Conservation (phyloP, 768 basidiomycete genomes). For the Auricularia auricula-judae region DNA sequence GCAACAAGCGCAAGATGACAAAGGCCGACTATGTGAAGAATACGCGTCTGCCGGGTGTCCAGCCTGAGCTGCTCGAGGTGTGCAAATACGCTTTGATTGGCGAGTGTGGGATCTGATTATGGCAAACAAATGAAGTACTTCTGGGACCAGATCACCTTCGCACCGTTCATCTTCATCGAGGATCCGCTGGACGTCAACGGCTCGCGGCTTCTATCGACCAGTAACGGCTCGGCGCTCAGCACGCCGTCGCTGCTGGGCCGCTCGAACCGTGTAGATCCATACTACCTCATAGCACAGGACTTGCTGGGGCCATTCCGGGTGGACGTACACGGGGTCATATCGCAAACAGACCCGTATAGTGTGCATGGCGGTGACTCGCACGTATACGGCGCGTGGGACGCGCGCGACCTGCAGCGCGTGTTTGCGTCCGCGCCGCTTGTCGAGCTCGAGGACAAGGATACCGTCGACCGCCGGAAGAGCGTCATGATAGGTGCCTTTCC, state of each 20-base stretch:
- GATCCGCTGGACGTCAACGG: slow-evolving; percentile 68
- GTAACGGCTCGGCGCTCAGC: slow-evolving; percentile 3
- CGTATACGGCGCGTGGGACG: slow-evolving; percentile 46
- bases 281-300: slow-evolving; percentile 77
- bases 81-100: slow-evolving; percentile 15
- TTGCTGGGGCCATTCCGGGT: slow-evolving; percentile 58
- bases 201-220: slow-evolving; percentile 28
- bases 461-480: slow-evolving; percentile 2
- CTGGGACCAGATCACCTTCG: slow-evolving; percentile 93
- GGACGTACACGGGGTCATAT: slow-evolving; percentile 47
- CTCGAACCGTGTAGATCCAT: slow-evolving; percentile 74
- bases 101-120: slow-evolving; percentile 3
- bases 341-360: slow-evolving; percentile 48
- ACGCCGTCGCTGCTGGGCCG: slow-evolving; percentile 33
- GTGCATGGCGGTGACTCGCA: slow-evolving; percentile 46
- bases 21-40: slow-evolving; percentile 92
- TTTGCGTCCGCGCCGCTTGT: slow-evolving; percentile 53
- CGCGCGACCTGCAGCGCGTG: slow-evolving; percentile 48
- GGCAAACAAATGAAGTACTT: slow-evolving; percentile 49
- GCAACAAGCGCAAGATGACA: slow-evolving; percentile 95
- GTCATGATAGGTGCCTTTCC: slow-evolving; percentile 15
- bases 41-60: slow-evolving; percentile 74
- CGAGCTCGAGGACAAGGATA: slow-evolving; percentile 31
- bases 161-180: slow-evolving; percentile 94
- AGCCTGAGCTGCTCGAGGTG: slow-evolving; percentile 78